A percentile compares a stretch with the other conserved stretches of the same genome.
These are phyloP conservation scores for Pontederia crassipes DNA, from an alignment of 176 grass and related monocot species.

Conservation along the genomic window DNA sequence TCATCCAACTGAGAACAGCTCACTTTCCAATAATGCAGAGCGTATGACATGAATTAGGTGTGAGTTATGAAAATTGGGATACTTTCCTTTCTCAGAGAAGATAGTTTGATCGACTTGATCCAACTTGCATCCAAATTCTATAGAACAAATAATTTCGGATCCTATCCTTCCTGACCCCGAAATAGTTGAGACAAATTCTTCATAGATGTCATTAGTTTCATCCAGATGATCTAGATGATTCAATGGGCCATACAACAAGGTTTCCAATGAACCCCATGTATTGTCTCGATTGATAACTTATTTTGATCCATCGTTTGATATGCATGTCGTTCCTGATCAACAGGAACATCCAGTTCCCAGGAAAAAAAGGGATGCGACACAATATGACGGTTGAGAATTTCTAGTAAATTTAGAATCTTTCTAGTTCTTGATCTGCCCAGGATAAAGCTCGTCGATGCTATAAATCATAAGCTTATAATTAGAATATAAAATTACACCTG, in stretches of 20 bases:
- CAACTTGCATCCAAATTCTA: constrained; percentile 49
- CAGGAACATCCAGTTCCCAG: constrained; percentile 21
- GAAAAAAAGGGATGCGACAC: constrained; percentile 13
- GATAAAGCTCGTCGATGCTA: too few relatives aligned
- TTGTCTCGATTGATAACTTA: constrained; percentile 25
- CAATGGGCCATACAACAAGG: constrained; percentile 22
- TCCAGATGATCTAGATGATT: constrained; percentile 13
- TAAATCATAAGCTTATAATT: too few relatives aligned
- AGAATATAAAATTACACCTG: too few relatives aligned
- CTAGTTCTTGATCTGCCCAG: too few relatives aligned
- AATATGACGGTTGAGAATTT: constrained; percentile 51
- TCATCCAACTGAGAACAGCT: too few relatives aligned
- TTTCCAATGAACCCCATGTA: constrained; percentile 41
- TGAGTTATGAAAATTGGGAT: too few relatives aligned
- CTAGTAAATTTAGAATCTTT: constrained; percentile 32
- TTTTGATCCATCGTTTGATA: constrained; percentile 26
- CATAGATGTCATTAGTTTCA: constrained; percentile 1
- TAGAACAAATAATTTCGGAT: constrained; percentile 18
- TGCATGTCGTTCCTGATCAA: constrained; percentile 12
- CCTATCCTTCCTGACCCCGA: constrained; percentile 45
- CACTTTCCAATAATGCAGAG: too few relatives aligned
- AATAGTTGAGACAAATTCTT: constrained; percentile 56
- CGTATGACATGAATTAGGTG: too few relatives aligned
- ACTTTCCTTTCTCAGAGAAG: too few relatives aligned
- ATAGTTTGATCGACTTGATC: constrained; percentile 13